These are phyloP conservation scores for Clavispora asparagi DNA, from an alignment of 805 yeast genomes.

Conservation along the genomic window DNA sequence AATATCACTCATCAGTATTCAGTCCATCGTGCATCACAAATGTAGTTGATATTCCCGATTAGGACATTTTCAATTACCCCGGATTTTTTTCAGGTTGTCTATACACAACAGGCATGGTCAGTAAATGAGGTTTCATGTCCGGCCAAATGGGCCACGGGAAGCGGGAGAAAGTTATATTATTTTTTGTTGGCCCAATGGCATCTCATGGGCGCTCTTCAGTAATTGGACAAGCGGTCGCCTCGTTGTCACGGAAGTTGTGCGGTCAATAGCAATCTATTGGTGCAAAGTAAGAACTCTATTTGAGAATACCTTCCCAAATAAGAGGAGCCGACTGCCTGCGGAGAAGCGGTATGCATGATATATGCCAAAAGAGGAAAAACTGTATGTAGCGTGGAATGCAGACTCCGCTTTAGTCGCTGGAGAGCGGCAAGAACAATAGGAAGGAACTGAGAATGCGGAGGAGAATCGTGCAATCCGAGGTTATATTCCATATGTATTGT, in stretches of 20 bases:
- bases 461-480: background rate
- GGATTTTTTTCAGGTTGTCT: background rate
- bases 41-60: slow-evolving; percentile 2
- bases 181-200: too few species aligned
- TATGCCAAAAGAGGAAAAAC: slow-evolving; percentile 4
- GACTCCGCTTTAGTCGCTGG: slow-evolving; percentile 7
- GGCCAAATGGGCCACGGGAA: too few species aligned
- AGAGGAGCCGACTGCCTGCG: background rate
- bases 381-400: background rate
- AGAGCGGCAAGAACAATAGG: slow-evolving; percentile 4
- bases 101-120: background rate
- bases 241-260: background rate
- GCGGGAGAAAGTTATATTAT: too few species aligned
- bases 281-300: background rate
- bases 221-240: too few species aligned
- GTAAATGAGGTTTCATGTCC: too few species aligned
- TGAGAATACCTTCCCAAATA: background rate
- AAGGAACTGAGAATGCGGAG: background rate
- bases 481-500: background rate
- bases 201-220: too few species aligned
- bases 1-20: background rate
- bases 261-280: background rate
- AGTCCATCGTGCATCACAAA: background rate
- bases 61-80: slow-evolving; percentile 2
- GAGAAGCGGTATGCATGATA: background rate